Evolutionary conservation across 2,329 filamentous ascomycete species (phyloP), one percentile per base, ranked within the genome.

Genomic region (Calonectria pteridis): DNA sequence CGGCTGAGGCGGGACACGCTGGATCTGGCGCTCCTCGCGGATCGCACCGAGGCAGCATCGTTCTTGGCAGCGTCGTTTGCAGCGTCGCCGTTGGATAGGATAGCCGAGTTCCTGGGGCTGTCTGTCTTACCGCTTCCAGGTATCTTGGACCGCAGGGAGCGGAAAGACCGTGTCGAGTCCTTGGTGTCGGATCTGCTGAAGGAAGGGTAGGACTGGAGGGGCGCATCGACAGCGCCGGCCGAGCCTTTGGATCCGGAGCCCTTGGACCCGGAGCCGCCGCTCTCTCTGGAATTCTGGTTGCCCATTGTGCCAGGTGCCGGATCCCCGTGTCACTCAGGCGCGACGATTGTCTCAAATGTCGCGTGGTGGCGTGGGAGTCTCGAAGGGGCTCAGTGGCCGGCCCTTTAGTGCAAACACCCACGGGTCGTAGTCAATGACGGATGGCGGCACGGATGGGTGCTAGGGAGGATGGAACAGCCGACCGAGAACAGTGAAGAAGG

Each of bases 111-210:
- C 77, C 95, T 90, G 28, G 96, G 95, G 83, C 96, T 98, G 82
- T 98, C 96, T 58, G 88, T 91, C 82, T 91, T 94, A 75, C 88
- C 88, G 77, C 85, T 88, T 43, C 94, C 94, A 2, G 94, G 95
- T 73, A 98, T 98, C 86, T 98, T 98, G 75, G 95, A 97, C 74
- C 95, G 91, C 78, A 98, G 90, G 49, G 92, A 93, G 78, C 94
- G 92, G 84, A 98, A 93, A 6, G 96, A 98, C 77, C 95, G 94
- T 37, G 94, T 92, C 9, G 95, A 98, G 77, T 98, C 96, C 84
- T 96, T 96, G 33, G 96, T 98, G 83, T 98, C 96, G 71, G 95
- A 95, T 83, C 94, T 94, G 86, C 93, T 94, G 83, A 98, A 96
- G 33, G 96, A 98, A 33, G 96, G 96, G 84, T 97, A 98, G 35